phyloP scores from a whole-genome alignment of 2,329 filamentous ascomycete species.

The Chaetomium olivaceum region DNA sequence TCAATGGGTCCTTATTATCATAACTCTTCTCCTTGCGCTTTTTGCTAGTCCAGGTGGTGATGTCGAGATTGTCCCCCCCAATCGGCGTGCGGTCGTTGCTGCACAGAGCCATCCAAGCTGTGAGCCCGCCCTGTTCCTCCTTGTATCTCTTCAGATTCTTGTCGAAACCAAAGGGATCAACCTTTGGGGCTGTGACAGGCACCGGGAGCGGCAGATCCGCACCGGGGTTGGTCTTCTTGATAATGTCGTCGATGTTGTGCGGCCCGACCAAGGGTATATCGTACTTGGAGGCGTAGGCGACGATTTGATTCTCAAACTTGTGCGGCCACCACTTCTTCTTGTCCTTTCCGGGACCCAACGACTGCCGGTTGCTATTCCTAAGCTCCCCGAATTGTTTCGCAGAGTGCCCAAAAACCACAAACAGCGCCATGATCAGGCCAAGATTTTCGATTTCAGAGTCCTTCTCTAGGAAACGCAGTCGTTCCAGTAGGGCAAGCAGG shows the following conservation, averaged over 20 bases:
- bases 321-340: conserved; percentile 28
- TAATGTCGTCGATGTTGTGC: conserved; percentile 28
- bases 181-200: conserved; percentile 29
- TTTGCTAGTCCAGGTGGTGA: conserved; percentile 39
- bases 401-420: conserved; percentile 31
- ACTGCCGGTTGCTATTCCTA: conserved; percentile 16
- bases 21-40: conserved; percentile 40
- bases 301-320: conserved; percentile 37
- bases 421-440: conserved; percentile 42
- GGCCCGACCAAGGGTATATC: conserved; percentile 37
- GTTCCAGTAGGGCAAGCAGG: conserved; percentile 43
- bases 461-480: conserved; percentile 37
- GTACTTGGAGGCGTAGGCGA: conserved; percentile 40
- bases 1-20: conserved; percentile 41
- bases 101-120: conserved; percentile 10
- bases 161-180: conserved; percentile 27
- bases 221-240: conserved; percentile 13
- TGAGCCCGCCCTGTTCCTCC: conserved; percentile 14
- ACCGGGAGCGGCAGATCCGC: conserved; percentile 28
- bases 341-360: conserved; percentile 23
- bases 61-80: conserved; percentile 41
- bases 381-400: conserved; percentile 29
- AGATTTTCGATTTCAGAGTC: conserved; percentile 42
- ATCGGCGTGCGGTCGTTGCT: conserved; percentile 29
- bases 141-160: conserved; percentile 26